Percentiles rank a stretch among this genome's conserved stretches.
These are phyloP conservation scores for Elymus sibiricus DNA, from an alignment of 176 grass and related monocot species.

Conservation along the genomic window DNA sequence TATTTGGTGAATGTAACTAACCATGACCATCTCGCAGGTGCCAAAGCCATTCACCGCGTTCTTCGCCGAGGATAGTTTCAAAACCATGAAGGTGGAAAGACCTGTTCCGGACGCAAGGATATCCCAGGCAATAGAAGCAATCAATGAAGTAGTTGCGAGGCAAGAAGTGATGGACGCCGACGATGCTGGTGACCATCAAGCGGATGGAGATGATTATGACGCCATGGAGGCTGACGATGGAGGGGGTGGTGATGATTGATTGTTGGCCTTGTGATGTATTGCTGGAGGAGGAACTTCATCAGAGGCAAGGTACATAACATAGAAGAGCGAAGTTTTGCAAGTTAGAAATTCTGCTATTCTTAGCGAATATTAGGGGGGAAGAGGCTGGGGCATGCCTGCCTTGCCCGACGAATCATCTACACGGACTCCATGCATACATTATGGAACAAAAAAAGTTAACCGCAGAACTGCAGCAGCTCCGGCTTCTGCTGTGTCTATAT, in stretches of 20 bases:
- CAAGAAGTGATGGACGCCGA: slow-evolving; percentile 41
- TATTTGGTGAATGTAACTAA: slow-evolving; percentile 4
- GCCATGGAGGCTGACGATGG: slow-evolving; percentile 55
- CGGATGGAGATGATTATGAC: slow-evolving; percentile 46
- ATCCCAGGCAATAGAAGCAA: slow-evolving; percentile 27
- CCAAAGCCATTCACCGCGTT: slow-evolving; percentile 65
- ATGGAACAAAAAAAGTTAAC: no score
- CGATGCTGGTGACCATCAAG: slow-evolving; percentile 39
- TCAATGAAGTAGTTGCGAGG: slow-evolving; percentile 33
- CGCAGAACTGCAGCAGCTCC: no score
- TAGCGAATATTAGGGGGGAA: neutral
- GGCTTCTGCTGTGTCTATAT: no score
- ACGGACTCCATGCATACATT: no score
- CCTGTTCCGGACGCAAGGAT: neutral
- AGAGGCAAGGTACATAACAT: slow-evolving; percentile 5
- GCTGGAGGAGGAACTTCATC: neutral
- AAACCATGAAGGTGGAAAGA: slow-evolving; percentile 51
- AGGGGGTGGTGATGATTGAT: slow-evolving; percentile 43
- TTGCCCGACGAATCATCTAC: no score
- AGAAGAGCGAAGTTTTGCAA: neutral
- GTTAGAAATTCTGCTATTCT: neutral
- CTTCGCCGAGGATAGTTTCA: slow-evolving; percentile 60
- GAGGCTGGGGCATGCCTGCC: neutral
- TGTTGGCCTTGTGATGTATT: neutral
- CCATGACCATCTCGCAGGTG: slow-evolving; percentile 43